phyloP scores from a whole-genome alignment of 2,329 filamentous ascomycete species.

The Ceratocystis huliohia region DNA sequence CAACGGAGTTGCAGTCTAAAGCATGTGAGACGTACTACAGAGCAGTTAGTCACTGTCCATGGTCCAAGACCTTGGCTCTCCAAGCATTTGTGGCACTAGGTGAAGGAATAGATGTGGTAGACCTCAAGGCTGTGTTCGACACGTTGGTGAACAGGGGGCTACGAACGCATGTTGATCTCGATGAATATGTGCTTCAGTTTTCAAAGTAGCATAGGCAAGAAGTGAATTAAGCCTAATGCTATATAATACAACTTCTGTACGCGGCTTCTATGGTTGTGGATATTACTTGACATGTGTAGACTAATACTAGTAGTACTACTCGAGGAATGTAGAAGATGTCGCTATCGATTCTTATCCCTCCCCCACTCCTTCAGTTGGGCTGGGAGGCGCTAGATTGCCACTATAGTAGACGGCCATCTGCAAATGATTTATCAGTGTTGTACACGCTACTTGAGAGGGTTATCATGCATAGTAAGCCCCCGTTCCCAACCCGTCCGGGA shows the following conservation, averaged over 20 bases:
- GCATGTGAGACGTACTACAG: constrained; percentile 39
- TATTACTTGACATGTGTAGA: no score
- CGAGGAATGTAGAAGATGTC: no score
- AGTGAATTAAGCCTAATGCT: not conserved
- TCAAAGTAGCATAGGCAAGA: not conserved
- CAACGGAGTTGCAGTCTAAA: constrained; percentile 30
- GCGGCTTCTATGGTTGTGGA: no score
- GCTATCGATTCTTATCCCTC: not conserved
- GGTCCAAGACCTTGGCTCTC: constrained; percentile 39
- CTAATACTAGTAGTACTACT: no score
- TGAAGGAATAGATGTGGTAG: constrained; percentile 34
- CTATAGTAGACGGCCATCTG: not conserved
- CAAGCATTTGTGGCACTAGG: constrained; percentile 38
- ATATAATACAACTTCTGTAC: no score
- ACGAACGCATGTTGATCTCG: constrained; percentile 39
- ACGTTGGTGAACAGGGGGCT: constrained; percentile 39
- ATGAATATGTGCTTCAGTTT: constrained; percentile 29
- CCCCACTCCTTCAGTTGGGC: not conserved
- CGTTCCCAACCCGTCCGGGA: no score
- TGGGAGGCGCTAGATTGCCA: not conserved
- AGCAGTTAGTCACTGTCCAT: constrained; percentile 37
- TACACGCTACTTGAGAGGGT: not conserved
- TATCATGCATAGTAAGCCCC: not conserved
- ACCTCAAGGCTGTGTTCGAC: constrained; percentile 38
- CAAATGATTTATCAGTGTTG: not conserved